Conservation (phyloP, 805 yeast genomes). For the Candida coquimbonensis region DNA sequence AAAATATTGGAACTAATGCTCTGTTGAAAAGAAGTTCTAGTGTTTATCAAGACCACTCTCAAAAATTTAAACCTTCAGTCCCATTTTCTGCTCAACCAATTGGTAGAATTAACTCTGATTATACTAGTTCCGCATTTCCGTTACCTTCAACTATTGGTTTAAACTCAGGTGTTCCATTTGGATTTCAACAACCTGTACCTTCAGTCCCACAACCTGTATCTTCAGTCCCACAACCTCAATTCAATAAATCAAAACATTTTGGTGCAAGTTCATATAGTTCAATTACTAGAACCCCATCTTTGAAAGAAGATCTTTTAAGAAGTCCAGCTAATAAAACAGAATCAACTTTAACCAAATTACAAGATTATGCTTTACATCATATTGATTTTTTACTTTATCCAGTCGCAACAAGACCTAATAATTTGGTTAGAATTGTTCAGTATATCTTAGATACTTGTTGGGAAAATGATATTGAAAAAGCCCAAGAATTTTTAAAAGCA, state of each 20-base stretch:
- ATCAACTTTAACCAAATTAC: constrained; percentile 15
- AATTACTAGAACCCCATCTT: no score
- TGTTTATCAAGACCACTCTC: background rate
- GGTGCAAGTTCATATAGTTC: background rate
- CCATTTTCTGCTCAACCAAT: background rate
- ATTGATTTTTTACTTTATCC: constrained; percentile 28
- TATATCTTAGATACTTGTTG: constrained; percentile 31
- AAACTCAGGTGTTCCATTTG: background rate
- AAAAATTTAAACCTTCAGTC: background rate
- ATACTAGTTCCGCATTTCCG: background rate
- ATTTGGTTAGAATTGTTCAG: constrained; percentile 26
- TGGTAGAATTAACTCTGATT: constrained; percentile 2
- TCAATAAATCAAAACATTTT: background rate
- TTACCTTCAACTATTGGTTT: no score
- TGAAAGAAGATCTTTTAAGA: background rate
- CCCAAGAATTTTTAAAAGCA: constrained; percentile 8
- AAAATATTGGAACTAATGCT: constrained; percentile 1
- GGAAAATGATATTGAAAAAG: constrained; percentile 21
- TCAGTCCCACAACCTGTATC: background rate
- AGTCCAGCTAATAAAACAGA: constrained; percentile 5
- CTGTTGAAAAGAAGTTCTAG: constrained; percentile 3
- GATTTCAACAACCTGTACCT: background rate
- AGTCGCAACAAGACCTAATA: constrained; percentile 27
- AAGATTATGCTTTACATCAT: constrained; percentile 23
- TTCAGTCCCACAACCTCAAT: background rate